Evolutionary conservation across 2,329 filamentous ascomycete species (phyloP).

Genomic region (Thermomyces lanuginosus): DNA sequence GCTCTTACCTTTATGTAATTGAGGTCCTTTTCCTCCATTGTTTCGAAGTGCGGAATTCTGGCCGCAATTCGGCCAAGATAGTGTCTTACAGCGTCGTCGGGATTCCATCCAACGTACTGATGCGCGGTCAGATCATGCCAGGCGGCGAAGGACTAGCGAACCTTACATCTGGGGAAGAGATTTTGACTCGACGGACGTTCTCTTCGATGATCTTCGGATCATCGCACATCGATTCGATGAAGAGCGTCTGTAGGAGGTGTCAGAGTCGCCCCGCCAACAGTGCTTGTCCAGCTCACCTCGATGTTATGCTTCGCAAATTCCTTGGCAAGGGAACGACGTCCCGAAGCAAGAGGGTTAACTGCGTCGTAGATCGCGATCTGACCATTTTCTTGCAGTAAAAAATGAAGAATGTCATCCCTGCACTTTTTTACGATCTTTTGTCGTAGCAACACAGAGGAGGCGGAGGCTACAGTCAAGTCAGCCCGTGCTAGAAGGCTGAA

Average conservation of each 20-base stretch:
- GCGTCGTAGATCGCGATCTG: constrained; percentile 98
- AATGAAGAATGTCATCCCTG: constrained; percentile 89
- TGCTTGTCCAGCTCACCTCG: constrained; percentile 38
- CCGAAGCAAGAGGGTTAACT: constrained; percentile 76
- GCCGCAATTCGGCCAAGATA: constrained; percentile 81
- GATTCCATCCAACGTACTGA: constrained; percentile 77
- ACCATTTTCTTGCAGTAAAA: constrained; percentile 91
- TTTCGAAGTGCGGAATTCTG: constrained; percentile 90
- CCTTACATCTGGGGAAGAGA: constrained; percentile 83
- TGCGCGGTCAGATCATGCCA: constrained; percentile 5
- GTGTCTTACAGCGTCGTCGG: constrained; percentile 78
- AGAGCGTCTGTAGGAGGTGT: constrained; percentile 52
- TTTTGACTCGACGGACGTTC: constrained; percentile 94
- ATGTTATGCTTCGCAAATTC: constrained; percentile 98
- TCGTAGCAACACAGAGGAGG: constrained; percentile 76
- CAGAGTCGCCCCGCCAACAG: background rate
- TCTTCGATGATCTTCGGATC: constrained; percentile 88
- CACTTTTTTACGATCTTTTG: constrained; percentile 98
- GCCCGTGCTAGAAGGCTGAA: background rate
- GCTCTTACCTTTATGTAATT: constrained; percentile 71
- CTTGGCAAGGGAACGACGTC: constrained; percentile 70
- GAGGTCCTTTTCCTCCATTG: constrained; percentile 82
- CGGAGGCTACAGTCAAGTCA: constrained; percentile 40
- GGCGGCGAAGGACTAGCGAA: background rate
- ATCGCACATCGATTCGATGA: constrained; percentile 90